Base-by-base conservation (phyloP, 306 rosid species). In the Lablab purpureus region DNA sequence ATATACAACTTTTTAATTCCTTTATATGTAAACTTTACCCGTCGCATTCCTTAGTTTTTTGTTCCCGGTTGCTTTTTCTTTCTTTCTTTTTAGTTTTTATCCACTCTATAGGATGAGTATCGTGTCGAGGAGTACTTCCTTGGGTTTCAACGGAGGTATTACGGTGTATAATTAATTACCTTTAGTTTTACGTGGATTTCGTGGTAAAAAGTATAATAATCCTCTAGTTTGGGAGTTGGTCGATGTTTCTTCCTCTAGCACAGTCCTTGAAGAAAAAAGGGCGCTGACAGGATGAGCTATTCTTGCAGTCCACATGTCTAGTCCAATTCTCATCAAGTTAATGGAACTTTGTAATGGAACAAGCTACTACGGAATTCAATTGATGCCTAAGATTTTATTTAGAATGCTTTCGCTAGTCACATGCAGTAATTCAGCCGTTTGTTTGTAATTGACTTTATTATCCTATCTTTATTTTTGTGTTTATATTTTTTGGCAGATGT, bases 21-120 rank as follows among this genome's bases (percentile, higher is more conserved):
- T 2, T 7, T 15, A 30, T 60, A 45, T 65, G 21, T 51, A 49
- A 46, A 67, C 81, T 77, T 82, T 80, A 82, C 79, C 75, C 37
- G 63, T 79, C 76, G 37, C 40, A 68, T 65, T 75, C 43, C 32
- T 65, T 14, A 34, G 59, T 0, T 43, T 63, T 73, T 30, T 77
- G 12, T 52, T 13, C 7, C 4, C n/a, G 4, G 7, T 62, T 32
- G 23, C 68, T 14, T 59, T 64, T 36, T 49, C 43, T 68, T 28
- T 23, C 15, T 21, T 32, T 32, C 10, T 37, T 18, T 23, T 3
- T 4, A 14, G 52, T 51, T 43, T 70, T n/a, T 28, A 9, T 8
- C 11, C 2, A 15, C 49, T 25, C 58, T n/a, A 28, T 60, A 15
- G 49, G 25, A 58, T 46, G 37, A 23, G 5, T 75, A 15, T 54